Evolutionary conservation across 75 land plant species (phyloP).

Genomic region (Gnetum montanum): DNA sequence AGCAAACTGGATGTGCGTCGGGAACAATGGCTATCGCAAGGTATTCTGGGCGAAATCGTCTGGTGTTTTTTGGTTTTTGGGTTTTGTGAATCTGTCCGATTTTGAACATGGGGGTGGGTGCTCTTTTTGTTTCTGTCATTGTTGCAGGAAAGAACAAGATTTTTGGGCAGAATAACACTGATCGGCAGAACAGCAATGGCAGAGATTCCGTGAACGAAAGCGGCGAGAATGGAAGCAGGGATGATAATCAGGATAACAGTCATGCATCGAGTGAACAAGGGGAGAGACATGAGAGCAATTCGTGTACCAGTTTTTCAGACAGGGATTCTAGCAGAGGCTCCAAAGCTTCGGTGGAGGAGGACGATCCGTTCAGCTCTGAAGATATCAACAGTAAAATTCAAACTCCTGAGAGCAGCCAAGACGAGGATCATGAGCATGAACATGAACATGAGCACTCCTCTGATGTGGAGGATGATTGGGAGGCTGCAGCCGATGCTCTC

Average conservation of each 20-base stretch:
- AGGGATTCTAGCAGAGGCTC: conserved; percentile 9
- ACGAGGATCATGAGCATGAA: conserved; percentile 50
- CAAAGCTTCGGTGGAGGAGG: conserved; percentile 5
- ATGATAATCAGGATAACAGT: too few relatives aligned
- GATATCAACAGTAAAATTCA: conserved; percentile 3
- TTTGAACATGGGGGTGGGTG: not conserved
- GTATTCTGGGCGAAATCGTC: too few relatives aligned
- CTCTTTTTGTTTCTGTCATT: not conserved
- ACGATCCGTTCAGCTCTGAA: conserved; percentile 6
- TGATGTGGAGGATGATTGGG: conserved; percentile 76
- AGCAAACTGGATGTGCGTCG: conserved; percentile 90
- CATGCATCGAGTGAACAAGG: too few relatives aligned
- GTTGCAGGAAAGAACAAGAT: conserved; percentile 9
- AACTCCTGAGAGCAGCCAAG: conserved; percentile 16
- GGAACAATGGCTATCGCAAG: conserved; percentile 95
- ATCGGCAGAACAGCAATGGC: conserved; percentile 32
- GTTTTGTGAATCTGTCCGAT: conserved; percentile 2
- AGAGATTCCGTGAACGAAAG: conserved; percentile 27
- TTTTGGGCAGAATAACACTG: conserved; percentile 7
- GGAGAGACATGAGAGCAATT: too few relatives aligned
- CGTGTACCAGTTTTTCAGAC: conserved; percentile 6
- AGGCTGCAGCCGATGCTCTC: conserved; percentile 80
- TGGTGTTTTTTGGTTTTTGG: conserved; percentile 2
- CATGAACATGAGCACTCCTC: conserved; percentile 36
- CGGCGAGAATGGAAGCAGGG: too few relatives aligned